phyloP scores from a whole-genome alignment of 192 early-diverging fungal genomes.

The Backusella psychrophila region DNA sequence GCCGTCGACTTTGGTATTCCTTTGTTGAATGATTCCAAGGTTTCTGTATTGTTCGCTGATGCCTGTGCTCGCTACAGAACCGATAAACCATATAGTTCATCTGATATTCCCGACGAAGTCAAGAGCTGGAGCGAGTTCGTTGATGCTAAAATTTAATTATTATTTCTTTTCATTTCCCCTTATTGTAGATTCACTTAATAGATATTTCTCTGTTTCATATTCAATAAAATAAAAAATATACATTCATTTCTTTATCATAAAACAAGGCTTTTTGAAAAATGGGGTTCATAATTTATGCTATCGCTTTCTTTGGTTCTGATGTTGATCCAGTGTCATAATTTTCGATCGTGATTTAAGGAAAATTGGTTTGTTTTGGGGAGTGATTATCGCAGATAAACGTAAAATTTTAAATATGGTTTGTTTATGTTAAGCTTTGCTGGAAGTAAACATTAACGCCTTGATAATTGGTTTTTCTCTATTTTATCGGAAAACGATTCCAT shows the following conservation, averaged over 20 bases:
- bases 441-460: no score
- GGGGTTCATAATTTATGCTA: neutral
- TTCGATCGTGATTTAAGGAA: no score
- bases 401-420: no score
- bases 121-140: constrained; percentile 71
- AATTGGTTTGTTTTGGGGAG: no score
- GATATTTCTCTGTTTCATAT: constrained; percentile 8
- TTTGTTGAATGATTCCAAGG: constrained; percentile 92
- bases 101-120: constrained; percentile 60
- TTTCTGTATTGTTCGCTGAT: constrained; percentile 92
- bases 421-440: no score
- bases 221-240: neutral
- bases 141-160: constrained; percentile 44
- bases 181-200: constrained; percentile 5
- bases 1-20: constrained; percentile 97
- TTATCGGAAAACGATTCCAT: no score
- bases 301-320: no score
- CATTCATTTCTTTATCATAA: constrained; percentile 5
- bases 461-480: no score
- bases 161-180: neutral
- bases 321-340: no score
- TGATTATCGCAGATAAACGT: no score
- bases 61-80: constrained; percentile 40
- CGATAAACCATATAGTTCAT: neutral
- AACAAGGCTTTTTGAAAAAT: no score